Percentiles rank a stretch among this genome's conserved stretches.
Evolutionary conservation across 176 grass and related monocot genomes (phyloP).

Genomic region (Sorghum bicolor): Sorghum_bicolor_NCBIv3 NC_012871.2:50001001-50001500

Average conservation of each 20-base stretch:
- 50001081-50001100: conserved; percentile 45
- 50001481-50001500: not conserved
- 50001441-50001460: not conserved
- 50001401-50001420: not conserved
- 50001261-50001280: conserved; percentile 21
- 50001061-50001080: conserved; percentile 54
- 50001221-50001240: conserved; percentile 12
- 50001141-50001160: conserved; percentile 45
- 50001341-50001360: not conserved
- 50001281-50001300: conserved; percentile 9
- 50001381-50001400: not conserved
- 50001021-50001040: conserved; percentile 73
- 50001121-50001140: conserved; percentile 67
- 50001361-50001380: not conserved
- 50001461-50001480: not conserved
- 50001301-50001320: conserved; percentile 13
- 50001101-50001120: conserved; percentile 60
- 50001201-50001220: not conserved
- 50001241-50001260: conserved; percentile 22
- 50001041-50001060: conserved; percentile 63
- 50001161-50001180: not conserved
- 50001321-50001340: not conserved
- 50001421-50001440: not conserved
- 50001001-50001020: conserved; percentile 54
- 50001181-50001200: not conserved